phyloP scores from a whole-genome alignment of 2,329 filamentous ascomycete species.

The Coniochaeta sp. region DNA sequence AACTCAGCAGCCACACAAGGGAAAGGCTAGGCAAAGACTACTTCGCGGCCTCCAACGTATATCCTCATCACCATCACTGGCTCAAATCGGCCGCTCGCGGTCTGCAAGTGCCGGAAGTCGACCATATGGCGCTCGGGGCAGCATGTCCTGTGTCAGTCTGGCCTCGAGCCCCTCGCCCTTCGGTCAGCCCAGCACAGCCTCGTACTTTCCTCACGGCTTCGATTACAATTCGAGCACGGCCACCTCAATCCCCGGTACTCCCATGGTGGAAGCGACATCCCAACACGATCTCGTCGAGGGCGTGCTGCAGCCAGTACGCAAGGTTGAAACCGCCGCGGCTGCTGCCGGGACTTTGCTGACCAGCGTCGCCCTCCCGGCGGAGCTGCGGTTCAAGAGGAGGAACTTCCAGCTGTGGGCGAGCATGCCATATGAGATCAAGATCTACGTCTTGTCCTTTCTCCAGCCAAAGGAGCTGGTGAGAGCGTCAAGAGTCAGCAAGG shows the following conservation, averaged over 20 bases:
- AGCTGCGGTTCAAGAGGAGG: constrained; percentile 42
- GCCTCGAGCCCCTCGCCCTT: constrained; percentile 35
- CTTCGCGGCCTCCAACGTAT: constrained; percentile 73
- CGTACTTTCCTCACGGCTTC: constrained; percentile 20
- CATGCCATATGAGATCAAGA: constrained; percentile 75
- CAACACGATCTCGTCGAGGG: constrained; percentile 35
- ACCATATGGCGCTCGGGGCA: constrained; percentile 45
- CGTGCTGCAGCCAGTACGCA: constrained; percentile 48
- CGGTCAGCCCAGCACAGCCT: constrained; percentile 24
- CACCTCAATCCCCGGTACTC: constrained; percentile 30
- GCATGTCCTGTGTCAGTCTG: constrained; percentile 49
- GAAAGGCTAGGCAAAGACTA: constrained; percentile 61
- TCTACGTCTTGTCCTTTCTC: constrained; percentile 71
- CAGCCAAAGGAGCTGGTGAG: constrained; percentile 74
- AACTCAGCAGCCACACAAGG: constrained; percentile 10
- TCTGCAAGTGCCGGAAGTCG: constrained; percentile 57
- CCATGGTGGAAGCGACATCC: constrained; percentile 31
- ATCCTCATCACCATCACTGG: constrained; percentile 69
- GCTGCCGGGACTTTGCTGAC: neutral
- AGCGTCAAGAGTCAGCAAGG: constrained; percentile 68
- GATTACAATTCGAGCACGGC: constrained; percentile 24
- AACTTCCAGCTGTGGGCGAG: constrained; percentile 67
- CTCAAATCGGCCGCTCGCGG: constrained; percentile 54
- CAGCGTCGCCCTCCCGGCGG: constrained; percentile 59
- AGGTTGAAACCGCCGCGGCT: constrained; percentile 37